phyloP scores from a whole-genome alignment of 352 stramenopile species.

The Phytophthora kernoviae region DNA sequence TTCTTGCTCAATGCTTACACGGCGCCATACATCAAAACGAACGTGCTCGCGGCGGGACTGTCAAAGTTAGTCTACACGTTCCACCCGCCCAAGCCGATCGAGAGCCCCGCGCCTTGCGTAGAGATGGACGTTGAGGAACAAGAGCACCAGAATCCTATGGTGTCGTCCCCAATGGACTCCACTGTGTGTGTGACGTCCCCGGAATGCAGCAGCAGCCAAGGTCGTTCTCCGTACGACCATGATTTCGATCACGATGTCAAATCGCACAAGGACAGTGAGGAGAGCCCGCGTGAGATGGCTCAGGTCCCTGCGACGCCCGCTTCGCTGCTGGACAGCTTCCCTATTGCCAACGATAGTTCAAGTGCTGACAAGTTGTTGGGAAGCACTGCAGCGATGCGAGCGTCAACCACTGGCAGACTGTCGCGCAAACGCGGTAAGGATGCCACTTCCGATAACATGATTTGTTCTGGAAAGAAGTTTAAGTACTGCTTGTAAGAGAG shows the following conservation, averaged over 20 bases:
- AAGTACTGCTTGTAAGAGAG: slow-evolving; percentile 66
- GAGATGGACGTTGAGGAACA: slow-evolving; percentile 53
- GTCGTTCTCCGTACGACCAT: slow-evolving; percentile 71
- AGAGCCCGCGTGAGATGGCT: slow-evolving; percentile 54
- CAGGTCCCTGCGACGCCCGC: slow-evolving; percentile 42
- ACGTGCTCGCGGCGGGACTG: slow-evolving; percentile 70
- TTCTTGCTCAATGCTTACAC: slow-evolving; percentile 81
- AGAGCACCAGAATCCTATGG: slow-evolving; percentile 35
- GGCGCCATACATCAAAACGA: slow-evolving; percentile 77
- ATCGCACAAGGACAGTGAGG: slow-evolving; percentile 50
- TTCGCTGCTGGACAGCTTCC: slow-evolving; percentile 55
- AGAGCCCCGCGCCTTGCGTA: slow-evolving; percentile 54
- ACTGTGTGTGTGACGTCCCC: slow-evolving; percentile 74
- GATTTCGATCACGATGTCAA: slow-evolving; percentile 78
- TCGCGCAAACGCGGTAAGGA: slow-evolving; percentile 57
- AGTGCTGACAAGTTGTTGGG: slow-evolving; percentile 78
- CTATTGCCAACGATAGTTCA: slow-evolving; percentile 74
- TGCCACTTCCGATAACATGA: slow-evolving; percentile 39
- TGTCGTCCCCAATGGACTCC: slow-evolving; percentile 70
- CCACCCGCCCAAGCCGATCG: slow-evolving; percentile 57
- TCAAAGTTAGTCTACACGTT: slow-evolving; percentile 81
- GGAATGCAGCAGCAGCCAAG: slow-evolving; percentile 72
- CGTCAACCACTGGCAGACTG: slow-evolving; percentile 27
- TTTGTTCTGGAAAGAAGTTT: slow-evolving; percentile 66
- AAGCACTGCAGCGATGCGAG: slow-evolving; percentile 35